These are phyloP conservation scores for Tolypocladium tundrense DNA, from an alignment of 2,329 filamentous ascomycete species.

Conservation along the genomic window DNA sequence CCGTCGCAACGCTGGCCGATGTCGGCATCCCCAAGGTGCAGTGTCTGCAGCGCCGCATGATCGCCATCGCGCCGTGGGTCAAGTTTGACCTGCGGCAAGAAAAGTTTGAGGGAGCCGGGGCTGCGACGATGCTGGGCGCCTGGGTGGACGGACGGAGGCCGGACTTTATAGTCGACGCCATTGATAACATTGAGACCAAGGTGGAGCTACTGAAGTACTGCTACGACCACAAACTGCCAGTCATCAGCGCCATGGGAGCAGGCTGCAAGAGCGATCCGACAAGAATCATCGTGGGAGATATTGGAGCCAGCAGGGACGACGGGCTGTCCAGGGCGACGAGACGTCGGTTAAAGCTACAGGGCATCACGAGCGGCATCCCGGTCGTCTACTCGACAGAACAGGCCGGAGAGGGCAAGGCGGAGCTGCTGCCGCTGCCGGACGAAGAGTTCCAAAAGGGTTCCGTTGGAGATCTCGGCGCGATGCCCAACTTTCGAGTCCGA, in stretches of 20 bases:
- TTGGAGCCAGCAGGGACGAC: constrained; percentile 79
- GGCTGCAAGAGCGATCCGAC: constrained; percentile 86
- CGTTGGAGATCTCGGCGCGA: constrained; percentile 76
- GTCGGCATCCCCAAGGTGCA: constrained; percentile 89
- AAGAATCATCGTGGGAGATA: constrained; percentile 80
- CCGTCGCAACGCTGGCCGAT: constrained; percentile 85
- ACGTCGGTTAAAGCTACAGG: constrained; percentile 63
- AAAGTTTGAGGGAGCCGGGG: constrained; percentile 63
- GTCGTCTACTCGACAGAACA: constrained; percentile 91
- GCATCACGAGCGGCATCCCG: constrained; percentile 76
- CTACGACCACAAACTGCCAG: constrained; percentile 61
- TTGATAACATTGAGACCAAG: constrained; percentile 97
- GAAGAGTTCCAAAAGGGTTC: constrained; percentile 80
- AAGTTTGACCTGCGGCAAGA: constrained; percentile 79
- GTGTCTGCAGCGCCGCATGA: constrained; percentile 67
- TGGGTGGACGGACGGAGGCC: constrained; percentile 58
- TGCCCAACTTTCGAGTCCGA: constrained; percentile 88
- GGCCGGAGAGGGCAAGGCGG: constrained; percentile 80
- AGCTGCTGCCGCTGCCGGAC: constrained; percentile 75
- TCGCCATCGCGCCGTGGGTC: constrained; percentile 87
- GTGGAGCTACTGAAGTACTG: constrained; percentile 86
- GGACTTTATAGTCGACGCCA: constrained; percentile 90
- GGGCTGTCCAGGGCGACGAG: constrained; percentile 78
- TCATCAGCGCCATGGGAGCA: constrained; percentile 93
- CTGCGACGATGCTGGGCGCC: constrained; percentile 54